Base-by-base conservation (phyloP, 1,284 basidiomycete genomes). In the Retiboletus flavoniger region DNA sequence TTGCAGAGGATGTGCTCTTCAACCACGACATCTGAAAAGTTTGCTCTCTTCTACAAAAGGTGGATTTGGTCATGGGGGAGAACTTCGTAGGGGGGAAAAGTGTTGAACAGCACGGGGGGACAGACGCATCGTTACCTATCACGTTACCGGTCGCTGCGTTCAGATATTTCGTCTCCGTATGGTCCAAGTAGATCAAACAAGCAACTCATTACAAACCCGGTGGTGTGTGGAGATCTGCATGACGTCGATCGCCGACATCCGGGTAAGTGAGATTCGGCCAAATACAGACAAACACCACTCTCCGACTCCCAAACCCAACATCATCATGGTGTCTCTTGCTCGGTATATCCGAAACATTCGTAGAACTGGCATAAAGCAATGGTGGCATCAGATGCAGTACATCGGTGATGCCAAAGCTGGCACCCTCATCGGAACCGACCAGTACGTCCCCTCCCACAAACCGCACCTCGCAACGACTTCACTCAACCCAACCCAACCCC, bases 331-430 rank as follows among this genome's bases (percentile, higher is more conserved):
- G 62, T 92, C 89, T 41, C 71, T 95, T 52, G 73, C 76, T 46
- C 83, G 93, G 61, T 91, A 89, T 49, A 73, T 95, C 63, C 84
- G 87, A 61, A 87, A 80, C 68, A 78, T 93, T 50, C 84, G 83
- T 51, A 81, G 83, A 44, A 86, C 84, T 16, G 93, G 93, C 13
- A 67, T 91, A 54, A 81, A 81, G 63, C 87, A 92, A 74, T 95
- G 89, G 88, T 91, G 88, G 84, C 82, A 84, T 61, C 85, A 91
- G 61, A 74, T 88, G 80, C 83, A 93, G 73, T 93, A 95, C 70
- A 95, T 96, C 59, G 89, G 92, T 50, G 95, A 97, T 65, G 90
- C 91, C 52, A 98, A 97, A 74, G 83, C 82, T 24, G 95, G 94
- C 16, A 76, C 77, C 60, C 79, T 84, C 51, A 77, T 93, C 52